Percentiles rank a stretch among this genome's conserved stretches.
These are phyloP conservation scores for Murraya paniculata DNA, from an alignment of 345 rosid genomes.

Conservation along the genomic window DNA sequence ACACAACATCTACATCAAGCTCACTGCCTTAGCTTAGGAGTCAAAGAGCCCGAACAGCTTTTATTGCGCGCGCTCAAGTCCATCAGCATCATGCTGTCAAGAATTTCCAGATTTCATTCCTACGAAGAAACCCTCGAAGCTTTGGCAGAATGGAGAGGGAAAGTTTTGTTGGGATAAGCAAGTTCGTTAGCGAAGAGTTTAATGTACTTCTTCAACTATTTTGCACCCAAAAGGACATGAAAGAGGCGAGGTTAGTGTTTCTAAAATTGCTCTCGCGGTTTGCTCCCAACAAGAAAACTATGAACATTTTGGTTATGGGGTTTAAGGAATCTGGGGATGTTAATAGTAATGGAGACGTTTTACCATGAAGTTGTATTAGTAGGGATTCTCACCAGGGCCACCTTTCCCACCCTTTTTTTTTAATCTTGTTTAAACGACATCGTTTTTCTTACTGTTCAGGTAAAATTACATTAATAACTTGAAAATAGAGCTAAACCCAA, in stretches of 20 bases:
- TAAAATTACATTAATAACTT: too few species aligned
- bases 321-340: conserved; percentile 79
- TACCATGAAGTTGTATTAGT: conserved; percentile 74
- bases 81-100: conserved; percentile 74
- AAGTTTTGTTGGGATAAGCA: conserved; percentile 41
- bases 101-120: conserved; percentile 57
- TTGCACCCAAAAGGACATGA: conserved; percentile 66
- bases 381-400: too few species aligned
- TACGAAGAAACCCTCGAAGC: conserved; percentile 73
- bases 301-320: conserved; percentile 73
- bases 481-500: too few species aligned
- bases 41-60: too few species aligned
- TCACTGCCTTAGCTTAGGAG: conserved; percentile 42
- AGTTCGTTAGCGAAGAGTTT: conserved; percentile 66
- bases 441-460: too few species aligned
- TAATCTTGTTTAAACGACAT: too few species aligned
- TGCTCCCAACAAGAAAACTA: conserved; percentile 64
- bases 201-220: conserved; percentile 75
- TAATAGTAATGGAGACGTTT: conserved; percentile 71
- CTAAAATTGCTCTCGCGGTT: conserved; percentile 54
- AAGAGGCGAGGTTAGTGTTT: conserved; percentile 71
- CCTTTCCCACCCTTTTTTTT: too few species aligned
- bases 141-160: conserved; percentile 61
- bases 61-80: conserved; percentile 68
- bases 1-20: not conserved